Evolutionary conservation across 371 early-diverging fungal genomes (phyloP).

Genomic region (Mucor mucedo): DNA sequence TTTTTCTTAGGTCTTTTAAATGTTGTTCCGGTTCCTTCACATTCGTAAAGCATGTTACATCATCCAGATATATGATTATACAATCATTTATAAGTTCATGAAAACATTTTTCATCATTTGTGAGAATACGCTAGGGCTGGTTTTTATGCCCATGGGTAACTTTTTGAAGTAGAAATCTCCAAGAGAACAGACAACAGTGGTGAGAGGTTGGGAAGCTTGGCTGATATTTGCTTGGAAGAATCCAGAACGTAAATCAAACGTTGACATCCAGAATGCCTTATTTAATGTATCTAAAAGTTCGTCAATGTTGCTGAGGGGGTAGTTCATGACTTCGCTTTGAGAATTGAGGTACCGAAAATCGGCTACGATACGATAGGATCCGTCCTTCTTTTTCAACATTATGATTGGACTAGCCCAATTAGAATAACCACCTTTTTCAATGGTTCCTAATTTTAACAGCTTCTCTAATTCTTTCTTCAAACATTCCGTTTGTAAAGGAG

Average conservation of each 20-base stretch:
- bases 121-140: slow-evolving; percentile 31
- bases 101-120: slow-evolving; percentile 41
- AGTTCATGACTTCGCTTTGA: slow-evolving; percentile 8
- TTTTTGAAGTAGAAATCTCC: slow-evolving; percentile 33
- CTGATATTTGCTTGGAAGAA: neutral
- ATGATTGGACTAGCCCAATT: slow-evolving; percentile 5
- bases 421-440: slow-evolving; percentile 4
- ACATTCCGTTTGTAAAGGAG: neutral
- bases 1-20: neutral
- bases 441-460: slow-evolving; percentile 12
- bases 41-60: neutral
- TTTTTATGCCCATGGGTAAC: slow-evolving; percentile 38
- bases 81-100: slow-evolving; percentile 11
- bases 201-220: slow-evolving; percentile 25
- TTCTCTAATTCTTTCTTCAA: slow-evolving; percentile 12
- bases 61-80: slow-evolving; percentile 7
- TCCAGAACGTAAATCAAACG: slow-evolving; percentile 13
- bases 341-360: neutral
- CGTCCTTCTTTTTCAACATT: neutral
- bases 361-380: neutral
- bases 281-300: slow-evolving; percentile 35
- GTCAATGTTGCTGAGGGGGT: slow-evolving; percentile 40
- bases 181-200: slow-evolving; percentile 49
- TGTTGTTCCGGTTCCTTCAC: neutral
- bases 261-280: neutral